Evolutionary conservation across 352 stramenopile species (phyloP).

Genomic region (Pythium utonaiense): DNA sequence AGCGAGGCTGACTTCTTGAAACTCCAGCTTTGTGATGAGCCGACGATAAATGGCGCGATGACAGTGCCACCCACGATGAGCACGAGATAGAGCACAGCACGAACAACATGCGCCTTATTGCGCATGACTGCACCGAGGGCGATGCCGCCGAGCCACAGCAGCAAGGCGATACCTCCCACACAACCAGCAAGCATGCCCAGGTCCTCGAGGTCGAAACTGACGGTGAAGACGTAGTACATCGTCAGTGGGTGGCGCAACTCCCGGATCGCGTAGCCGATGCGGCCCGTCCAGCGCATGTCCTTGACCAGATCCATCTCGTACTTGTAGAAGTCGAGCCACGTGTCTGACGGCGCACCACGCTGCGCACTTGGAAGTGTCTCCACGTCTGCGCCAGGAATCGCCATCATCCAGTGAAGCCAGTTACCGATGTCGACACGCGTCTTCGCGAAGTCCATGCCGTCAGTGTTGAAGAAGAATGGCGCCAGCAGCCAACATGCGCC

Average conservation of each 20-base stretch:
- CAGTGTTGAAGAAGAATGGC: constrained; percentile 87
- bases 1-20: constrained; percentile 69
- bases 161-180: constrained; percentile 50
- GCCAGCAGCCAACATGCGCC: constrained; percentile 75
- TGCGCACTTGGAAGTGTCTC: constrained; percentile 46
- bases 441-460: constrained; percentile 84
- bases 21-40: constrained; percentile 59
- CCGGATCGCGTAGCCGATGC: constrained; percentile 67
- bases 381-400: constrained; percentile 39
- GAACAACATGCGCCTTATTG: constrained; percentile 59
- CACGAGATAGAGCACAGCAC: constrained; percentile 66
- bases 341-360: constrained; percentile 35
- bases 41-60: constrained; percentile 52
- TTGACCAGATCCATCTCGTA: constrained; percentile 73
- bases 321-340: constrained; percentile 76
- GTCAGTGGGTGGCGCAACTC: constrained; percentile 74
- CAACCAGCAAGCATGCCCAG: constrained; percentile 56
- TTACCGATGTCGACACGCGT: constrained; percentile 79
- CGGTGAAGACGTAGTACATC: constrained; percentile 84
- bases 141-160: constrained; percentile 70
- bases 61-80: constrained; percentile 59
- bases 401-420: constrained; percentile 83
- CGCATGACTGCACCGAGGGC: constrained; percentile 37
- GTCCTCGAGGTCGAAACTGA: constrained; percentile 64
- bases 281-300: constrained; percentile 55